Evolutionary conservation across 805 yeast genomes (phyloP).

Genomic region (Jamesozyma hellenica): DNA sequence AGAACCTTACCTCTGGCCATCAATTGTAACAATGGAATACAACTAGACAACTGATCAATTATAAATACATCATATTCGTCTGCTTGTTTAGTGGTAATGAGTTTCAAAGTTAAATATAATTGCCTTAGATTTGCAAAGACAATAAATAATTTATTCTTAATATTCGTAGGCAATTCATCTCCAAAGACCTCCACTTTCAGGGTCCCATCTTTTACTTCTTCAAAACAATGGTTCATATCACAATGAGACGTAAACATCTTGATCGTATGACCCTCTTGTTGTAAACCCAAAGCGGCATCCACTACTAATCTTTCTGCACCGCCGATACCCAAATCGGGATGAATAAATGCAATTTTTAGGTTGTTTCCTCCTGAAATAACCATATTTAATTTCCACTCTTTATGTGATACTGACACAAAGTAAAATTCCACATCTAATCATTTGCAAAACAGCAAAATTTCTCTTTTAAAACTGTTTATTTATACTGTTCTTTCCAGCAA

Average conservation of each 20-base stretch:
- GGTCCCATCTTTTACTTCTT: slow-evolving; percentile 58
- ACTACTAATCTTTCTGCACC: slow-evolving; percentile 98
- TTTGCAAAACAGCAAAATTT: no score
- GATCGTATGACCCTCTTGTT: slow-evolving; percentile 53
- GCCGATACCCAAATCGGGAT: slow-evolving; percentile 94
- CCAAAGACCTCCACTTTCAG: slow-evolving; percentile 68
- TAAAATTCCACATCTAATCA: no score
- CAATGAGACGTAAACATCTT: slow-evolving; percentile 82
- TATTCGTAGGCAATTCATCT: slow-evolving; percentile 66
- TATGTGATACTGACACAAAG: no score
- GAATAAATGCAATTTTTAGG: slow-evolving; percentile 71
- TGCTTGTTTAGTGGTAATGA: slow-evolving; percentile 39
- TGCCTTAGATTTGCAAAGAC: slow-evolving; percentile 80
- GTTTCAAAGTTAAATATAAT: slow-evolving; percentile 45
- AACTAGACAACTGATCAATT: slow-evolving; percentile 80
- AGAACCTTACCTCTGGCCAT: slow-evolving; percentile 40
- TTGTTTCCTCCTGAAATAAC: background rate
- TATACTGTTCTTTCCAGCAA: no score
- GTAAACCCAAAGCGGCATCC: slow-evolving; percentile 86
- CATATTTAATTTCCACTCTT: background rate
- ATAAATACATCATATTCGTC: slow-evolving; percentile 57
- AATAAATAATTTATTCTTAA: slow-evolving; percentile 62
- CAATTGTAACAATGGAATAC: slow-evolving; percentile 55
- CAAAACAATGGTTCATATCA: slow-evolving; percentile 79
- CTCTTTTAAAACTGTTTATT: no score